Percentiles rank a stretch among this genome's conserved stretches.
These are phyloP conservation scores for Trichocladium uniseriatum DNA, from an alignment of 495 filamentous ascomycete species.

Conservation along the genomic window DNA sequence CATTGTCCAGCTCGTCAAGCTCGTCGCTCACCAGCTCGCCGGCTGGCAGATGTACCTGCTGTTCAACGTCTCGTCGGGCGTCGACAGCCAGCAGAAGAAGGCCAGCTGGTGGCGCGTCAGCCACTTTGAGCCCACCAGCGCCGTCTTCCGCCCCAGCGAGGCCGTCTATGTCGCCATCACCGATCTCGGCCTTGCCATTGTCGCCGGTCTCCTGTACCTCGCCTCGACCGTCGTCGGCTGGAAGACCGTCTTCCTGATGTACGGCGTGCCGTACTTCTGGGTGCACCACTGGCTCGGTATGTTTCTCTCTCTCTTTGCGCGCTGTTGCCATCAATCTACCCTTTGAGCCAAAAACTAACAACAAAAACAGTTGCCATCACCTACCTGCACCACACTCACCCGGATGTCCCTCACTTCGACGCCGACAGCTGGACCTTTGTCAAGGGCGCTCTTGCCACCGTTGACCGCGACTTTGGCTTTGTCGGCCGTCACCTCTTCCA, in stretches of 20 bases:
- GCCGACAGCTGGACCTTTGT: slow-evolving; percentile 71
- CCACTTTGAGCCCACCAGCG: slow-evolving; percentile 84
- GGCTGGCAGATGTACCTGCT: slow-evolving; percentile 83
- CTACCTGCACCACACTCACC: slow-evolving; percentile 85
- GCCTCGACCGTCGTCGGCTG: slow-evolving; percentile 65
- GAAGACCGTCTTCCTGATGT: slow-evolving; percentile 80
- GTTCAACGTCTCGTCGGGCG: slow-evolving; percentile 85
- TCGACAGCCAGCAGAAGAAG: slow-evolving; percentile 70
- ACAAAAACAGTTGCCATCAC: slow-evolving; percentile 62
- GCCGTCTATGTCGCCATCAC: slow-evolving; percentile 71
- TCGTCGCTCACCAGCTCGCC: slow-evolving; percentile 73
- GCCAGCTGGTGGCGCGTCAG: slow-evolving; percentile 72
- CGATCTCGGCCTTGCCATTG: slow-evolving; percentile 67
- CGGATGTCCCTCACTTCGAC: slow-evolving; percentile 69
- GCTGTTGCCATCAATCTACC: not conserved
- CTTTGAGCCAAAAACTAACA: slow-evolving; percentile 24
- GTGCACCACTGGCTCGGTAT: slow-evolving; percentile 93
- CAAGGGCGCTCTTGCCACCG: slow-evolving; percentile 76
- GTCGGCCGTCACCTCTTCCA: slow-evolving; percentile 77
- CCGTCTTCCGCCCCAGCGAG: slow-evolving; percentile 86
- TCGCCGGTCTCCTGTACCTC: slow-evolving; percentile 42
- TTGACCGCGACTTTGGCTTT: slow-evolving; percentile 83
- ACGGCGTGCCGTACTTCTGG: slow-evolving; percentile 88
- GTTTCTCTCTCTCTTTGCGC: slow-evolving; percentile 16
- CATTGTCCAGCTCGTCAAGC: slow-evolving; percentile 61